Evolutionary conservation across 1,284 basidiomycete genomes (phyloP), one percentile per base, ranked within the genome.

Genomic region (Jaminaea rosea): DNA sequence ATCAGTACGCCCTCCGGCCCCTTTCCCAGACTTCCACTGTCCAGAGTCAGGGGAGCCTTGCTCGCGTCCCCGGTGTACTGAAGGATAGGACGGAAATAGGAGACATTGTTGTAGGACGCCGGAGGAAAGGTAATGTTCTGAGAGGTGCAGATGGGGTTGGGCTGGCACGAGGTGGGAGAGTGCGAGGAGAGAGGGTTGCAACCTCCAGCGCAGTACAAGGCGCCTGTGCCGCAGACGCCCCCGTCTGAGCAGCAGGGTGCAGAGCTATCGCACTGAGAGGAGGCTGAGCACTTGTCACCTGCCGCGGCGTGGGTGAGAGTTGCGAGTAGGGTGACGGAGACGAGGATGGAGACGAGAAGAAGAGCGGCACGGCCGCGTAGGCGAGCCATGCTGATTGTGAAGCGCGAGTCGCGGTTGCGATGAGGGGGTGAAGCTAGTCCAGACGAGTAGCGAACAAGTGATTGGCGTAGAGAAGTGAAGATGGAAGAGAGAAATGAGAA

Each of bases 1-100:
- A 72, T 47, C 6, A 71, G 49, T 1, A 72, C 67, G 15, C 69
- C 68, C 26, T 72, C 62, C 11, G 51, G 49, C 21, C 69, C 69
- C 17, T 50, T 29, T 5, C 64, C 68, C 1, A 70, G 54, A 17
- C 51, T 56, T 28, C 69, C 69, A 19, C 56, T 46, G 44, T 72
- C 68, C 23, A 72, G 60, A 2, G 65, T 65, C 50, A 71, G 71
- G 6, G 58, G 47, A 1, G 58, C 50, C 7, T 50, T 19, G 24
- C 15, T 44, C 7, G 65, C 55, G 36, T 61, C 60, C 44, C 70
- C 70, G 15, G 52, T 61, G 60, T 69, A 72, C 26, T 60, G 44
- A n/a, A 65, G 53, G 15, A 65, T 52, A 2, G 68, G 69, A n/a
- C 50, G 53, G 49, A 70, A 70, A n/a, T 59, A 28, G 17, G 55